Evolutionary conservation across 257 asterid species (phyloP).

Genomic region (Eucommia ulmoides): DNA sequence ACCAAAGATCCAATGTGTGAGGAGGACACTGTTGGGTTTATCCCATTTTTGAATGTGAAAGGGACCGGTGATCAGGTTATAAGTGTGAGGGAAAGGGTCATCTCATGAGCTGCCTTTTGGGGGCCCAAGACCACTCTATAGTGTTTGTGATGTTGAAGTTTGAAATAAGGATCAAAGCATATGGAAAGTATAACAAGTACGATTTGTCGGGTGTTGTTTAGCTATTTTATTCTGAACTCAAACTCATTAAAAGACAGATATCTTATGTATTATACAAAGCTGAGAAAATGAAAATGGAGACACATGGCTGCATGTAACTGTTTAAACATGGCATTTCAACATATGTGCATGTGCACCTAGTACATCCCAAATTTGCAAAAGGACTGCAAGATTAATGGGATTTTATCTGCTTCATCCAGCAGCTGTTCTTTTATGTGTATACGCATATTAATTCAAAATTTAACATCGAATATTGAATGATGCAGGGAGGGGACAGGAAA

Average conservation of each 20-base stretch:
- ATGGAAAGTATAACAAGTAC: background rate
- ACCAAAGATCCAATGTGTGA: background rate
- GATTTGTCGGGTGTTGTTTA: background rate
- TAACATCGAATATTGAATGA: slow-evolving; percentile 6
- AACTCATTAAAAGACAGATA: too few relatives aligned
- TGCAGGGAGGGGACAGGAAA: slow-evolving; percentile 96
- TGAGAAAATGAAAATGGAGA: background rate
- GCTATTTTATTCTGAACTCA: background rate
- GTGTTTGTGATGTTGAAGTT: background rate
- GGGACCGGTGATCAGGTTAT: background rate
- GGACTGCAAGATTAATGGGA: background rate
- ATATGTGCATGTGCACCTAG: background rate
- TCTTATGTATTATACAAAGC: background rate
- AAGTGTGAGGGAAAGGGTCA: background rate
- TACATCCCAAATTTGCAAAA: background rate
- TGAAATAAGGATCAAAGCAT: background rate
- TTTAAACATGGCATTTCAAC: background rate
- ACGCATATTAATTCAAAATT: background rate
- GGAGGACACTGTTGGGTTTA: background rate
- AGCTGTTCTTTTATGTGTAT: background rate
- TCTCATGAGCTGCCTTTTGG: background rate
- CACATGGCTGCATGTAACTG: background rate
- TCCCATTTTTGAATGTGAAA: background rate
- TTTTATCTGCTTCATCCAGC: background rate
- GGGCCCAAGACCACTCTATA: background rate